phyloP scores from a whole-genome alignment of 768 basidiomycete species.

The Saitozyma sp. region DNA sequence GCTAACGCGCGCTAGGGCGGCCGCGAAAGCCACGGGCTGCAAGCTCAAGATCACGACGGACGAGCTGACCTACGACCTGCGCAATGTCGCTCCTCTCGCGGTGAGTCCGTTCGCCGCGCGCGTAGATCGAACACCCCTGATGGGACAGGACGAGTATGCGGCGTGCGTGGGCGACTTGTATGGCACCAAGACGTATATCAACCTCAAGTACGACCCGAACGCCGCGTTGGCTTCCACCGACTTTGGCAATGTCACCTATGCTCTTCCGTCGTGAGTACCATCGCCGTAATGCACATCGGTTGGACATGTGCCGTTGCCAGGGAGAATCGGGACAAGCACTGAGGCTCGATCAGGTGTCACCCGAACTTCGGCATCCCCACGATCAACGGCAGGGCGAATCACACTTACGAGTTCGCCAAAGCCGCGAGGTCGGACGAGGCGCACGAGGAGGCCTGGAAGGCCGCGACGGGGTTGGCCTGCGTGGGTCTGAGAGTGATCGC shows the following conservation, averaged over 20 bases:
- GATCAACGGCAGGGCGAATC: constrained; percentile 23
- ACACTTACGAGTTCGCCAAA: constrained; percentile 36
- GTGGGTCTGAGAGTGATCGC: constrained; percentile 25
- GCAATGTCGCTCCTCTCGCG: constrained; percentile 12
- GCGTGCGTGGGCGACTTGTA: constrained; percentile 8
- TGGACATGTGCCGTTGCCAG: constrained; percentile 11
- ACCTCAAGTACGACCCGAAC: neutral
- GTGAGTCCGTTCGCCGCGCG: constrained; percentile 1
- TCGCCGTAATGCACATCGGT: too few species aligned
- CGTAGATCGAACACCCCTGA: neutral
- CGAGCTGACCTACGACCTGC: constrained; percentile 19
- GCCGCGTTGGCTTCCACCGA: constrained; percentile 22
- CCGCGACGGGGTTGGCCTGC: constrained; percentile 34
- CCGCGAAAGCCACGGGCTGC: constrained; percentile 31
- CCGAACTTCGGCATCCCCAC: constrained; percentile 20
- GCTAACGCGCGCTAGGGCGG: constrained; percentile 25
- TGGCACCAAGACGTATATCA: constrained; percentile 18
- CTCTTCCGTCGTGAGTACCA: neutral
- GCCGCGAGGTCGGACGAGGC: constrained; percentile 36
- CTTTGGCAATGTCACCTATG: constrained; percentile 23
- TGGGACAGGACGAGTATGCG: constrained; percentile 3
- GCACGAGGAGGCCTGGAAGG: constrained; percentile 36
- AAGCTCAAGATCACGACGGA: constrained; percentile 20
- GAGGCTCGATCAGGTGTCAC: constrained; percentile 10
- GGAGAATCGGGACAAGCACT: neutral